phyloP scores from a whole-genome alignment of 768 basidiomycete genomes.

The Amyloporia xantha region DNA sequence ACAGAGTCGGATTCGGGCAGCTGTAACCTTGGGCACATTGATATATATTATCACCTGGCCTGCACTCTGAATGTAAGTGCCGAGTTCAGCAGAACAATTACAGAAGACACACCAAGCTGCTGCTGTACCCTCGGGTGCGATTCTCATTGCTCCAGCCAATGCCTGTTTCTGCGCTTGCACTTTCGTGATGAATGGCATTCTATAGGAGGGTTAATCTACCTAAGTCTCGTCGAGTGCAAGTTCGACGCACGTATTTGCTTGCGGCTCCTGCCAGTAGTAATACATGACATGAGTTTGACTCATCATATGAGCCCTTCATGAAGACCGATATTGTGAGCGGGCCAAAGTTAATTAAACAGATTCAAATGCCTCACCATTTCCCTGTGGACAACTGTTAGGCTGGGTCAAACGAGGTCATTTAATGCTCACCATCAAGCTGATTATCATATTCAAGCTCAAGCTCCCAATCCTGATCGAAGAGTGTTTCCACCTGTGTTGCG shows the following conservation, averaged over 20 bases:
- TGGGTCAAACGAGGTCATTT: not conserved
- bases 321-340: not conserved
- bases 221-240: not conserved
- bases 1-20: constrained; percentile 43
- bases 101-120: constrained; percentile 46
- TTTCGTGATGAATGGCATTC: constrained; percentile 46
- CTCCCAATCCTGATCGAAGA: constrained; percentile 58
- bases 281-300: constrained; percentile 65
- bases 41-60: constrained; percentile 62
- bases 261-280: constrained; percentile 69
- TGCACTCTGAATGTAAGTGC: constrained; percentile 14
- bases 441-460: constrained; percentile 55
- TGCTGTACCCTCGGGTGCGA: constrained; percentile 51
- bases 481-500: constrained; percentile 45
- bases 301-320: constrained; percentile 44
- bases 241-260: constrained; percentile 46
- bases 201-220: constrained; percentile 15
- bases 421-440: constrained; percentile 41
- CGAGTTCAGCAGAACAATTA: constrained; percentile 36
- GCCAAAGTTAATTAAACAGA: not conserved
- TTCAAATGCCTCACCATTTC: constrained; percentile 56
- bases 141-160: constrained; percentile 56
- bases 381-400: constrained; percentile 23
- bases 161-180: constrained; percentile 51
- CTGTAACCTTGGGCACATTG: constrained; percentile 45